Evolutionary conservation across 805 yeast species (phyloP).

Genomic region (Kazachstania martiniae): DNA sequence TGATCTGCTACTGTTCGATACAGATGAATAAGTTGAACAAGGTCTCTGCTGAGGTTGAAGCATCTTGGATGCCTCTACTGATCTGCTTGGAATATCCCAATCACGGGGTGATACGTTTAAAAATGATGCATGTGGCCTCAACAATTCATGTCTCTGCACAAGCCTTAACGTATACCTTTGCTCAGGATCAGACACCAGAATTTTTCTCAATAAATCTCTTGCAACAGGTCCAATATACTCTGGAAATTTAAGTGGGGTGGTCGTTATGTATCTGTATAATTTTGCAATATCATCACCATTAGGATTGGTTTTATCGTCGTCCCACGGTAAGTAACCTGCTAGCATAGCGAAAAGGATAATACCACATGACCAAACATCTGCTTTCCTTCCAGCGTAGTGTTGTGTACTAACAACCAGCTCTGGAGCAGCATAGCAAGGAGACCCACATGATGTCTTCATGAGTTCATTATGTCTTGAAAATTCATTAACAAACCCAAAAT

Average conservation of each 20-base stretch:
- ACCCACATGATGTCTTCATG: slow-evolving; percentile 93
- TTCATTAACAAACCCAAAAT: slow-evolving; percentile 91
- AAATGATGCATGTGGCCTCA: slow-evolving; percentile 72
- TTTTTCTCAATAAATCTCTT: slow-evolving; percentile 76
- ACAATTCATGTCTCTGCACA: slow-evolving; percentile 79
- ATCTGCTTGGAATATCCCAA: slow-evolving; percentile 53
- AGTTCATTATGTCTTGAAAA: slow-evolving; percentile 49
- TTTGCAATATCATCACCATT: slow-evolving; percentile 91
- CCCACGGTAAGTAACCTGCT: slow-evolving; percentile 94
- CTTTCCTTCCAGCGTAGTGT: slow-evolving; percentile 86
- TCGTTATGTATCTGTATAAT: slow-evolving; percentile 82
- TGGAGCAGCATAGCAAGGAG: slow-evolving; percentile 98
- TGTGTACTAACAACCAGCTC: slow-evolving; percentile 81
- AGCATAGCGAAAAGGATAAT: slow-evolving; percentile 92
- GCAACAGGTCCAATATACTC: slow-evolving; percentile 86
- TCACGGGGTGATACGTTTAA: slow-evolving; percentile 77
- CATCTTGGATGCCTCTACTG: slow-evolving; percentile 12
- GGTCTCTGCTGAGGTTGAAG: slow-evolving; percentile 1
- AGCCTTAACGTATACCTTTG: slow-evolving; percentile 59
- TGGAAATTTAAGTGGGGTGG: slow-evolving; percentile 88
- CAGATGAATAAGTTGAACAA: slow-evolving; percentile 27
- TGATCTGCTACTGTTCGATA: slow-evolving; percentile 19
- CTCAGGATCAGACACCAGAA: slow-evolving; percentile 75
- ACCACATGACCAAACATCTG: slow-evolving; percentile 96
- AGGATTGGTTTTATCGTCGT: slow-evolving; percentile 93